Evolutionary conservation across 192 early-diverging fungal species (phyloP).

Genomic region (Podila epigama): DNA sequence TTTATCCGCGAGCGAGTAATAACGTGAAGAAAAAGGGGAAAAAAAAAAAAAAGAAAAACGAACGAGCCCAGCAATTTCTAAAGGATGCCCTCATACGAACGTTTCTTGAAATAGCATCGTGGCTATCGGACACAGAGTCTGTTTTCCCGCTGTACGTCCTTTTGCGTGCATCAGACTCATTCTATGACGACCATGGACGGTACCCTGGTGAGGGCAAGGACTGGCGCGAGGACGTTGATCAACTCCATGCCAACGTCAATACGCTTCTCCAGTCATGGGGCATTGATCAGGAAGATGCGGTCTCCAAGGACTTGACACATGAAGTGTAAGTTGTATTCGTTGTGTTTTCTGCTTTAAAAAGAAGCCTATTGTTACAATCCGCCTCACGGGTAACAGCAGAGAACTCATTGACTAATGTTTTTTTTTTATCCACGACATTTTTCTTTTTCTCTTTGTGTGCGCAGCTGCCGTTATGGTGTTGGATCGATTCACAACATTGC

Average conservation of each 20-base stretch:
- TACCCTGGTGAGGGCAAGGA: slow-evolving; percentile 69
- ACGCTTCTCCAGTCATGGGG: slow-evolving; percentile 53
- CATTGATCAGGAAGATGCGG: slow-evolving; percentile 16
- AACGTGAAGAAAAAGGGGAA: too few relatives aligned
- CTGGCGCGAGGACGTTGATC: slow-evolving; percentile 59
- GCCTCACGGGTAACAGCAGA: too few relatives aligned
- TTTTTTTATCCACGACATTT: slow-evolving; percentile 10
- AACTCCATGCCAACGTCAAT: slow-evolving; percentile 56
- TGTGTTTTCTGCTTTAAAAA: not conserved
- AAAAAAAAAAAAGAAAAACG: too few relatives aligned
- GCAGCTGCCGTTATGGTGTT: slow-evolving; percentile 72
- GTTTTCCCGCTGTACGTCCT: slow-evolving; percentile 69
- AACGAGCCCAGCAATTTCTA: not conserved
- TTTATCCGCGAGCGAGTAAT: too few relatives aligned
- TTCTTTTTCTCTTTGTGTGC: too few relatives aligned
- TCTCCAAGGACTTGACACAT: slow-evolving; percentile 66
- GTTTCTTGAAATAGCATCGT: slow-evolving; percentile 45
- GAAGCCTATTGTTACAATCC: too few relatives aligned
- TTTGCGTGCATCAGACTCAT: slow-evolving; percentile 71
- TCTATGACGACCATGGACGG: slow-evolving; percentile 60
- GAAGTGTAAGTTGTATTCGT: slow-evolving; percentile 64
- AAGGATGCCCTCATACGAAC: not conserved
- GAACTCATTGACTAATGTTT: not conserved
- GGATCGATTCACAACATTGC: slow-evolving; percentile 86
- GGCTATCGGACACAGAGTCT: slow-evolving; percentile 59